Conservation (phyloP, 2,329 filamentous ascomycete genomes). For the Trichoderma sp. region DNA sequence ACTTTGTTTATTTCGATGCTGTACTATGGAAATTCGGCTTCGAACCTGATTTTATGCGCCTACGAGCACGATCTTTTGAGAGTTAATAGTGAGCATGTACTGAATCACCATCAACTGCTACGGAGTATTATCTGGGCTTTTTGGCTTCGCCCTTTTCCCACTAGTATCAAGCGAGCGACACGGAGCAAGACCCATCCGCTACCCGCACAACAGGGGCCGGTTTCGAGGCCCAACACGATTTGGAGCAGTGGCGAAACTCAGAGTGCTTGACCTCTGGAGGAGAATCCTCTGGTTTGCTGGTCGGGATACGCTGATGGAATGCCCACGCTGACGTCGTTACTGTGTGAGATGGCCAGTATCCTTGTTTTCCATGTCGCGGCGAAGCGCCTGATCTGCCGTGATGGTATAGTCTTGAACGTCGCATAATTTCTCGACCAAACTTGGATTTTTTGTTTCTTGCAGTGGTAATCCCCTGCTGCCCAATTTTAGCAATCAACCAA, state of each 20-base stretch:
- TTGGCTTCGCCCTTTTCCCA: not conserved
- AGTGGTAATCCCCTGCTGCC: not conserved
- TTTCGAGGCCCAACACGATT: not conserved
- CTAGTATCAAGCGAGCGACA: not conserved
- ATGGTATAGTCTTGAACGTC: not conserved
- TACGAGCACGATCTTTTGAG: not conserved
- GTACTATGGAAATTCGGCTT: not conserved
- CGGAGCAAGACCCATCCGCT: not conserved
- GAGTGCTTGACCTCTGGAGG: not conserved
- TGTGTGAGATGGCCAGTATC: not conserved
- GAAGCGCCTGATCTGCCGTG: not conserved
- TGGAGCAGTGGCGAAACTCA: constrained; percentile 12
- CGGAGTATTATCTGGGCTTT: not conserved
- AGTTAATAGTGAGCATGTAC: not conserved
- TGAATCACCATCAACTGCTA: not conserved
- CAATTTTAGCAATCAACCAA: not conserved
- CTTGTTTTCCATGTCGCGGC: not conserved
- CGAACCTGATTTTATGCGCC: not conserved
- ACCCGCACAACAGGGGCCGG: not conserved
- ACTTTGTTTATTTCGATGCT: not conserved
- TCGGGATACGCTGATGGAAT: not conserved
- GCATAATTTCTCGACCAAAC: not conserved
- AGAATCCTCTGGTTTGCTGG: not conserved
- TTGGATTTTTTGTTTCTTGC: not conserved
- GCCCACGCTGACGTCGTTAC: not conserved